Evolutionary conservation across 139 green algal genomes (phyloP), one percentile per base, ranked within the genome.

Genomic region (Spirogloea muscicola): DNA sequence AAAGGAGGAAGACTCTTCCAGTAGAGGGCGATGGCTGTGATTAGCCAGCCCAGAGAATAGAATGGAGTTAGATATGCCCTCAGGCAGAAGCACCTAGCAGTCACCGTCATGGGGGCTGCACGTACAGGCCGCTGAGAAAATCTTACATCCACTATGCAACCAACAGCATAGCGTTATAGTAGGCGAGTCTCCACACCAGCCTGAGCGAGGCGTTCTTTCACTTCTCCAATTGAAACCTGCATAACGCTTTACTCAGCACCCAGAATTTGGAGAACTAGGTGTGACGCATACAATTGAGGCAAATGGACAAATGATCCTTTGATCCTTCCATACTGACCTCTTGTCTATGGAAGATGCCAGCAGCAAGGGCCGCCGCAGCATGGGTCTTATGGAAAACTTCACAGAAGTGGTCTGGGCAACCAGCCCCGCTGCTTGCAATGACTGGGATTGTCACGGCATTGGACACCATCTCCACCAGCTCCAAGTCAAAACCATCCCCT

Each of bases 281-380:
- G n/a, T n/a, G n/a, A n/a, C n/a, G n/a, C n/a, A n/a, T n/a, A n/a
- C n/a, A n/a, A n/a, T n/a, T n/a, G n/a, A n/a, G n/a, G n/a, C n/a
- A n/a, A n/a, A n/a, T n/a, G n/a, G n/a, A n/a, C n/a, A n/a, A n/a
- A n/a, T n/a, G n/a, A n/a, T n/a, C n/a, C n/a, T n/a, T n/a, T n/a
- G n/a, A n/a, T n/a, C n/a, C n/a, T n/a, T n/a, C n/a, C n/a, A n/a
- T n/a, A n/a, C 64, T 37, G 29, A 81, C 94, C 84, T 99, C 93
- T 7, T 79, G 36, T 1, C 94, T 80, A 83, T 98, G 94, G 86
- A 99, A 98, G 69, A 99, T 98, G 59, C 94, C 94, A 1, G 94
- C 94, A 10, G 94, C 94, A 34, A 99, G 90, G 7, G 91, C 94
- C 6, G 94, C 43, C 2, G 90, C 78, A 25, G 89, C 90, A 6